Evolutionary conservation across 192 early-diverging fungal species (phyloP), one percentile per base, ranked within the genome.

Genomic region (Hyaloraphidium curvatum): DNA sequence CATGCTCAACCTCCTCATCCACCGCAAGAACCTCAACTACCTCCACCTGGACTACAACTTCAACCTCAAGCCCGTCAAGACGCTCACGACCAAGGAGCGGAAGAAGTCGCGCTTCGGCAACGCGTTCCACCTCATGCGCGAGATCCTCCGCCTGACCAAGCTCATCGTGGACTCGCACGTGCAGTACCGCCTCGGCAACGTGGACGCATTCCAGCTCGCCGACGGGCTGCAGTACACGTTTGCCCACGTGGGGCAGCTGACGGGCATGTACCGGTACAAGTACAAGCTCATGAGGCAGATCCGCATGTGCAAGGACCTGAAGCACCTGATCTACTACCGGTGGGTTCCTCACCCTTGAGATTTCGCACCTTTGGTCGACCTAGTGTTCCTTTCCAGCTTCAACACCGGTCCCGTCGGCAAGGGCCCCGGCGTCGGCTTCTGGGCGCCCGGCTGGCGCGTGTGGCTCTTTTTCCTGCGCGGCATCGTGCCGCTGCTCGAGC

Each of bases 261-360:
- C 94, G 14, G 94, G 94, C 54, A 98, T 98, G 90, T 98, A 98
- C 70, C 80, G 91, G 55, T 96, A 98, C 76, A 98, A 98, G 72
- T 98, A 98, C 67, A 73, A 83, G 31, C 63, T 98, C 33, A 96
- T 98, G 91, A 57, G 88, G 55, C 94, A 98, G 65, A 90, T 98
- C 56, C 85, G 91, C 52, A 88, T 89, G 63, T 81, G 86, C 68
- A 92, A 91, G 62, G 89, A 93, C 64, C 67, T 93, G 66, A 93
- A 93, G 66, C 90, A 93, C 53, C 64, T 91, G 58, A 91, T 94
- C 43, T 88, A 90, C 72, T 74, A 70, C 54, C 55, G 61, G 17
- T 66, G n/a, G n/a, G n/a, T n/a, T 65, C 30, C 2, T 28, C 7
- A 14, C 22, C 14, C 21, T 60, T 39, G 2, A n/a, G 3, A 52